These are phyloP conservation scores for Taiozyma sp. DNA, from an alignment of 1,139 yeast genomes.

Conservation along the genomic window DNA sequence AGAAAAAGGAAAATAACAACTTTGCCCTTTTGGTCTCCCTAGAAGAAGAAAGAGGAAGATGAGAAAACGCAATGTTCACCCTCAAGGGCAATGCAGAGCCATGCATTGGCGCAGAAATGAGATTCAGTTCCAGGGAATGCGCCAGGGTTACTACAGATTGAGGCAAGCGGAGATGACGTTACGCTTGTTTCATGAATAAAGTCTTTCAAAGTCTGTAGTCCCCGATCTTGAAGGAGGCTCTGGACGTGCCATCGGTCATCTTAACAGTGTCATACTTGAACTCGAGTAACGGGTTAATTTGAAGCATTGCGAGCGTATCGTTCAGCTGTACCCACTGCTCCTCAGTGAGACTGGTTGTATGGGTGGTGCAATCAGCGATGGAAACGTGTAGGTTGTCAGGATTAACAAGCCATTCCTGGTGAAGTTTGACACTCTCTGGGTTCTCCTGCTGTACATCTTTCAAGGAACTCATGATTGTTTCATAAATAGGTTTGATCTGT, in stretches of 20 bases:
- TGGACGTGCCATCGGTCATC: constrained; percentile 6
- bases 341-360: neutral
- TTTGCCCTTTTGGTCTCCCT: neutral
- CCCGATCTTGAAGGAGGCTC: constrained; percentile 4
- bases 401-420: neutral
- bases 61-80: neutral
- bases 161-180: neutral
- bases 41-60: neutral
- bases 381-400: constrained; percentile 11
- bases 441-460: neutral
- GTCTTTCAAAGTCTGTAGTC: neutral
- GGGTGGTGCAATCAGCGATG: constrained; percentile 6
- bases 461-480: constrained; percentile 3
- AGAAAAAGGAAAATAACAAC: too few relatives aligned
- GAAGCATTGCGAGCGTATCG: constrained; percentile 1
- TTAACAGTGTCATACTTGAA: constrained; percentile 7
- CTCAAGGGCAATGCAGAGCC: neutral
- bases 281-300: neutral
- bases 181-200: too few relatives aligned
- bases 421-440: neutral
- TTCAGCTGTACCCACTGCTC: neutral
- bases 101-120: neutral
- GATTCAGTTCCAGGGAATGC: neutral
- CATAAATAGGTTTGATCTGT: constrained; percentile 5
- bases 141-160: neutral